These are phyloP conservation scores for Fusarium armeniacum DNA, from an alignment of 2,329 filamentous ascomycete genomes.

Conservation along the genomic window DNA sequence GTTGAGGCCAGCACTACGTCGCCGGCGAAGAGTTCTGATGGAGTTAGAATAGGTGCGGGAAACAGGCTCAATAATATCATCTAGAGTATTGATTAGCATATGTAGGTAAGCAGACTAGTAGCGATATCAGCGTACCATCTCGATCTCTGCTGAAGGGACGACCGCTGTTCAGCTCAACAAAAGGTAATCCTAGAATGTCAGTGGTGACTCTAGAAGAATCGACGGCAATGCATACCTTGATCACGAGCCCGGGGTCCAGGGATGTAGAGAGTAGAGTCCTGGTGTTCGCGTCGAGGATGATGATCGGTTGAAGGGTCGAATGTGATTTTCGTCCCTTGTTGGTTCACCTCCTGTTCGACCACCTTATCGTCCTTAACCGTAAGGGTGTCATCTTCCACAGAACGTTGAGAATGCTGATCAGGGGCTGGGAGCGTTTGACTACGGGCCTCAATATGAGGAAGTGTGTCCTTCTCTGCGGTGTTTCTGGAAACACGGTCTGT, in stretches of 20 bases:
- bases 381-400: not conserved
- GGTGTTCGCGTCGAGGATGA: conserved; percentile 47
- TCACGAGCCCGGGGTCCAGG: conserved; percentile 54
- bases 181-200: conserved; percentile 45
- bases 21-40: conserved; percentile 42
- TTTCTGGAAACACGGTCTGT: conserved; percentile 21
- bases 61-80: conserved; percentile 40
- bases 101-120: not conserved
- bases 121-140: conserved; percentile 21
- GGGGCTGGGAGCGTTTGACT: conserved; percentile 33
- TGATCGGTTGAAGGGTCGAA: conserved; percentile 50
- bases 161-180: conserved; percentile 47
- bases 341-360: not conserved
- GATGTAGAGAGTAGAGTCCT: conserved; percentile 51
- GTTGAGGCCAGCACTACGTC: conserved; percentile 42
- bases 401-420: conserved; percentile 2
- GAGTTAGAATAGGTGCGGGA: conserved; percentile 30
- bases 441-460: conserved; percentile 30
- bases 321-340: conserved; percentile 43
- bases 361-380: conserved; percentile 9
- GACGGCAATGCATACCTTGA: conserved; percentile 35
- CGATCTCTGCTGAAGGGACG: conserved; percentile 42
- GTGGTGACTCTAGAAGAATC: not conserved
- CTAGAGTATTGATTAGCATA: conserved; percentile 22
- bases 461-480: conserved; percentile 4